These are phyloP conservation scores for Lonicera japonica DNA, from an alignment of 129 eudicot species.

Conservation along the genomic window DNA sequence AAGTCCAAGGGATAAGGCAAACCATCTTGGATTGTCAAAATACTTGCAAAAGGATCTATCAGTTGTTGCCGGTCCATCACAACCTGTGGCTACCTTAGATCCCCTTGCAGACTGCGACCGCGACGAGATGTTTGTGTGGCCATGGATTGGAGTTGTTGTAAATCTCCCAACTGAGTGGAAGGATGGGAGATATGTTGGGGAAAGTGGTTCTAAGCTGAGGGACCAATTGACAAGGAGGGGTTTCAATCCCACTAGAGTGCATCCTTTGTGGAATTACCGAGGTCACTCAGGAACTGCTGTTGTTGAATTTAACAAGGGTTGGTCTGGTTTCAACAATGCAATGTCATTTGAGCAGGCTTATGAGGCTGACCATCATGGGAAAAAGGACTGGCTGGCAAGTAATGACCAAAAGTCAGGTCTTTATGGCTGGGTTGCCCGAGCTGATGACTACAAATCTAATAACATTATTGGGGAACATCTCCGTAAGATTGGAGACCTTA, in stretches of 20 bases:
- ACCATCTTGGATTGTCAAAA: conserved; percentile 66
- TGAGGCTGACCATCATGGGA: conserved; percentile 72
- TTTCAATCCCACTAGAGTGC: conserved; percentile 67
- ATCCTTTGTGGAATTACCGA: conserved; percentile 75
- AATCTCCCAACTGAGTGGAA: conserved; percentile 53
- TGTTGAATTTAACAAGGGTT: conserved; percentile 64
- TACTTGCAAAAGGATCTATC: conserved; percentile 51
- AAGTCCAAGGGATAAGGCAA: conserved; percentile 57
- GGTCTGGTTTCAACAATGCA: conserved; percentile 79
- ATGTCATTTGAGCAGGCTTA: conserved; percentile 81
- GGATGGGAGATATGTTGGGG: conserved; percentile 77
- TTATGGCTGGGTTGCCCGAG: conserved; percentile 95
- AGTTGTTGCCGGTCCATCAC: conserved; percentile 33
- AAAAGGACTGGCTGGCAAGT: conserved; percentile 54
- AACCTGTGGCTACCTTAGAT: conserved; percentile 25
- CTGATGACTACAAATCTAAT: conserved; percentile 56
- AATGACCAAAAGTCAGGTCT: conserved; percentile 34
- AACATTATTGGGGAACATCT: conserved; percentile 61
- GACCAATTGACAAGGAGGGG: conserved; percentile 58
- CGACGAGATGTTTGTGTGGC: conserved; percentile 94
- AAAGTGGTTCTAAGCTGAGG: conserved; percentile 82
- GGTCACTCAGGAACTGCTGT: conserved; percentile 82
- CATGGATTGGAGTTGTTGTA: conserved; percentile 71
- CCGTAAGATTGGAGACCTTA: conserved; percentile 71
- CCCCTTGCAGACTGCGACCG: conserved; percentile 51